Percentiles rank a stretch among this genome's conserved stretches.
These are phyloP conservation scores for Coleophoma cylindrospora DNA, from an alignment of 2,329 filamentous ascomycete genomes.

Conservation along the genomic window DNA sequence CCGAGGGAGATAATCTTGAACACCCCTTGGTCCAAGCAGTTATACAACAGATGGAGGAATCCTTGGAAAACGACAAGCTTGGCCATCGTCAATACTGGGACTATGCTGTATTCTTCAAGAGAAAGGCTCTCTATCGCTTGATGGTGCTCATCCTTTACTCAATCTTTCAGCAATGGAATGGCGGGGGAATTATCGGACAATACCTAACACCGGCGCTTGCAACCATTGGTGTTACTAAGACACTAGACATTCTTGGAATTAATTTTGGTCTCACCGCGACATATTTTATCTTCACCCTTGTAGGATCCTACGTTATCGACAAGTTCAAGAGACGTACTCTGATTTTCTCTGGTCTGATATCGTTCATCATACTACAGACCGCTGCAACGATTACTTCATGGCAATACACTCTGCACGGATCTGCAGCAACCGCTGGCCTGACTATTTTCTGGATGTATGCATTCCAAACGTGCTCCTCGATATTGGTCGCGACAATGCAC, in stretches of 20 bases:
- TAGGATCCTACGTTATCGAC: conserved; percentile 14
- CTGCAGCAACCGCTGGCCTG: conserved; percentile 30
- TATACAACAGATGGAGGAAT: conserved; percentile 24
- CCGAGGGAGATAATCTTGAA: conserved; percentile 26
- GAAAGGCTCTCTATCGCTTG: conserved; percentile 35
- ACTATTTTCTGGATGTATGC: conserved; percentile 42
- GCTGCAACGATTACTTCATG: conserved; percentile 42
- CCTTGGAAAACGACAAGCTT: conserved; percentile 16
- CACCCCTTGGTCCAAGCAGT: conserved; percentile 16
- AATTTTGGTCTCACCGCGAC: conserved; percentile 14
- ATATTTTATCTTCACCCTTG: conserved; percentile 15
- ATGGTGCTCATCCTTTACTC: conserved; percentile 38
- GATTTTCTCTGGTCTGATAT: conserved; percentile 36
- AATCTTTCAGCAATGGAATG: conserved; percentile 18
- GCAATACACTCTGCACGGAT: conserved; percentile 31
- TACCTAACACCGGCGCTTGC: conserved; percentile 18
- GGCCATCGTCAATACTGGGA: conserved; percentile 37
- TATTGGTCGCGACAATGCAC: conserved; percentile 35
- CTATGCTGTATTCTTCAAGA: conserved; percentile 40
- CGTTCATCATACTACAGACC: conserved; percentile 38
- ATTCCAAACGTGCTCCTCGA: conserved; percentile 40
- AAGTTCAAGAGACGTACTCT: conserved; percentile 29
- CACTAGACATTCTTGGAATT: conserved; percentile 13
- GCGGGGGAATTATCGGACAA: conserved; percentile 19
- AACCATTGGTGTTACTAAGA: conserved; percentile 11